Conservation (phyloP, 768 basidiomycete genomes). For the Psilocybe sp. region DNA sequence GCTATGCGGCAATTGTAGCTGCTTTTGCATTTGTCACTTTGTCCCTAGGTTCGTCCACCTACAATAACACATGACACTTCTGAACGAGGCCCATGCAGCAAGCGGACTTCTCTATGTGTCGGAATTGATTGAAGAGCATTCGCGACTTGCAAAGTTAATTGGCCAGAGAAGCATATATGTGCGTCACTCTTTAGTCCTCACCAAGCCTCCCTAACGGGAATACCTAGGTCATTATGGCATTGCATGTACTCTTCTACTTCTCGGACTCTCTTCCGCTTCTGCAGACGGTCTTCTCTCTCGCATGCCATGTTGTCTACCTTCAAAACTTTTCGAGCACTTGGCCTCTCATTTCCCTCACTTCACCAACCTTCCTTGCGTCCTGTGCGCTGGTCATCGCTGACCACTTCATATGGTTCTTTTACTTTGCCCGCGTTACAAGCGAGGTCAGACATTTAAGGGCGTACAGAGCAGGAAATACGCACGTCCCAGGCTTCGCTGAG, state of each 20-base stretch:
- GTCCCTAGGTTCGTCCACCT: constrained; percentile 65
- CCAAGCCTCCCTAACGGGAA: neutral
- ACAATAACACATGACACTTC: neutral
- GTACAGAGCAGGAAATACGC: constrained; percentile 38
- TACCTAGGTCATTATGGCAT: constrained; percentile 65
- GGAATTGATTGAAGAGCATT: constrained; percentile 94
- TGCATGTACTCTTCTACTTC: constrained; percentile 77
- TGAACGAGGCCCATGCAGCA: constrained; percentile 43
- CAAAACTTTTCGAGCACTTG: constrained; percentile 88
- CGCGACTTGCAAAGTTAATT: constrained; percentile 72
- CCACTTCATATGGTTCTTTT: constrained; percentile 96
- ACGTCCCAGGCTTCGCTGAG: constrained; percentile 57
- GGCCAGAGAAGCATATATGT: constrained; percentile 91
- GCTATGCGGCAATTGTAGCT: constrained; percentile 72
- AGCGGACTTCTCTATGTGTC: constrained; percentile 93
- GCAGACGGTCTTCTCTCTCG: constrained; percentile 74
- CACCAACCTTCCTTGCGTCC: constrained; percentile 79
- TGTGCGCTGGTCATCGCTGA: constrained; percentile 83
- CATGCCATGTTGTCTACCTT: constrained; percentile 86
- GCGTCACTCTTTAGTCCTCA: constrained; percentile 28
- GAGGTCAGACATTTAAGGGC: constrained; percentile 54
- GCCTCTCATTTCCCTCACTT: constrained; percentile 92
- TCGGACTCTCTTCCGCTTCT: constrained; percentile 78
- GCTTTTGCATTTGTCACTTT: constrained; percentile 91
- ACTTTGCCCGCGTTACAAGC: constrained; percentile 76